phyloP scores from a whole-genome alignment of 805 yeast species.

The Metschnikowia cubensis region DNA sequence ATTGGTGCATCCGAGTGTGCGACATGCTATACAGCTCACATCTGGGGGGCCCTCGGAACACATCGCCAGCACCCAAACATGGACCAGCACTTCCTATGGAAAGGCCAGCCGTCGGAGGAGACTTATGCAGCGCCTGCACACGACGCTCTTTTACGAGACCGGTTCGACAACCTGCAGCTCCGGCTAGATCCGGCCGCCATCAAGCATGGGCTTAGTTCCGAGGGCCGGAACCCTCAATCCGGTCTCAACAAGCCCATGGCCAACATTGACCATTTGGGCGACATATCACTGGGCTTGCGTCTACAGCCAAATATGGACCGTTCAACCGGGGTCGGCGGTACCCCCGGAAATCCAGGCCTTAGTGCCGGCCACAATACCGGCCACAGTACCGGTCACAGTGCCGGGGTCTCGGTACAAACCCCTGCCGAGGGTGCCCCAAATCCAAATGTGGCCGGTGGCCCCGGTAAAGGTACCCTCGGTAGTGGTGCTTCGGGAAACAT shows the following conservation, averaged over 20 bases:
- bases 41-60: not conserved
- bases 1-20: not conserved
- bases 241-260: not conserved
- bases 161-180: not conserved
- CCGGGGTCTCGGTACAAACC: not conserved
- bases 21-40: not conserved
- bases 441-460: not conserved
- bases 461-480: not conserved
- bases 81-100: slow-evolving; percentile 4
- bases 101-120: not conserved
- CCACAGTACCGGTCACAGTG: not conserved
- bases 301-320: not conserved
- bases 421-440: no score
- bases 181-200: not conserved
- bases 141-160: not conserved
- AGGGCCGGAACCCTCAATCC: not conserved
- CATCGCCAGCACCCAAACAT: not conserved
- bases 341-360: not conserved
- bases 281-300: not conserved
- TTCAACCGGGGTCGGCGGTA: no score
- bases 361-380: not conserved
- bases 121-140: not conserved
- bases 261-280: not conserved
- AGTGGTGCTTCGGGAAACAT: not conserved
- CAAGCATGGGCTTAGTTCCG: not conserved